Evolutionary conservation across 2,329 filamentous ascomycete species (phyloP).

Genomic region (Fusarium bulbicola): DNA sequence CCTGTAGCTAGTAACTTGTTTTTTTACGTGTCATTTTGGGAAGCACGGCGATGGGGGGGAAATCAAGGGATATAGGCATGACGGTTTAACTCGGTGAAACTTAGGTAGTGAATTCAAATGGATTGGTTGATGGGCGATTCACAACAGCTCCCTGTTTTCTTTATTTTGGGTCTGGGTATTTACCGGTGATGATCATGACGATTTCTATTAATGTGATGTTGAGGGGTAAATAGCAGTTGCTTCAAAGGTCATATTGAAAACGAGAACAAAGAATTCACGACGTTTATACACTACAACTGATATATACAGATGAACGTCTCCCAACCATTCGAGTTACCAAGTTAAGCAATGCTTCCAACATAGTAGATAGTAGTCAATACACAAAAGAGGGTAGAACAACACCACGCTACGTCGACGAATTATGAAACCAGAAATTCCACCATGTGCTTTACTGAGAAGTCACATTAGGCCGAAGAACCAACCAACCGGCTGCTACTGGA

Average conservation of each 20-base stretch:
- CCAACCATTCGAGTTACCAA: not conserved
- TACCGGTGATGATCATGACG: not conserved
- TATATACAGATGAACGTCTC: conserved; percentile 15
- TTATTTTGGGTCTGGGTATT: not conserved
- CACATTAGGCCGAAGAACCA: not conserved
- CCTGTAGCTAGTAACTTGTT: conserved; percentile 35
- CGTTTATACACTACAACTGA: conserved; percentile 23
- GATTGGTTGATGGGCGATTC: conserved; percentile 32
- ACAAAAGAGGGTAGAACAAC: conserved; percentile 25
- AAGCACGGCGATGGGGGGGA: conserved; percentile 41
- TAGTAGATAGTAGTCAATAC: conserved; percentile 15
- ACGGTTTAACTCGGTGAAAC: conserved; percentile 37
- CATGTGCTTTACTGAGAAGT: not conserved
- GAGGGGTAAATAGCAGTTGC: not conserved
- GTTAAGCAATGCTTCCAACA: not conserved
- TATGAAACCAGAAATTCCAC: conserved; percentile 17
- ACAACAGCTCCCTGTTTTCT: not conserved
- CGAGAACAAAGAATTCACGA: not conserved
- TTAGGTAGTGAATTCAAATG: conserved; percentile 41
- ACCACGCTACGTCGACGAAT: conserved; percentile 31
- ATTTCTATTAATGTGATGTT: not conserved
- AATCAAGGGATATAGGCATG: conserved; percentile 37
- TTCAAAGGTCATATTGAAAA: not conserved
- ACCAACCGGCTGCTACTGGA: not conserved
- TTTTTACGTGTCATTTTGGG: conserved; percentile 35